Conservation (phyloP, 2,329 filamentous ascomycete species). For the Exophiala xenobiotica region DNA sequence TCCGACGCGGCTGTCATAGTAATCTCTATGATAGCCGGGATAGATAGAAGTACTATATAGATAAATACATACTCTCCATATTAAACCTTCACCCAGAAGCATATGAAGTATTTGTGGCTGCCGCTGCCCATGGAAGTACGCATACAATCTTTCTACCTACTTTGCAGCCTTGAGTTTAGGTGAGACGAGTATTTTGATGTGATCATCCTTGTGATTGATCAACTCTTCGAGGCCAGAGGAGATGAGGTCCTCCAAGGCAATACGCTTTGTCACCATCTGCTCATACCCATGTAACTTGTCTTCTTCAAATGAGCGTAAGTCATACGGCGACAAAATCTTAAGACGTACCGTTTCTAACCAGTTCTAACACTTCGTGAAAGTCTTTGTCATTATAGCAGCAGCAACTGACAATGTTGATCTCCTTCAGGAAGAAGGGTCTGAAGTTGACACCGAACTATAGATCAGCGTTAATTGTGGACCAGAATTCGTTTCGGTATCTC, state of each 20-base stretch:
- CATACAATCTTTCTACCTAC: background rate
- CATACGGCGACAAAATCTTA: conserved; percentile 1
- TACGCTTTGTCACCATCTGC: conserved; percentile 36
- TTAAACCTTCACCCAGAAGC: background rate
- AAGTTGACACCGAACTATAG: conserved; percentile 33
- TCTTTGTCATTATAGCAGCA: conserved; percentile 36
- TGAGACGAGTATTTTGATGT: conserved; percentile 38
- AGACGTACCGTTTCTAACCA: conserved; percentile 33
- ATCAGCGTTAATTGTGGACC: background rate
- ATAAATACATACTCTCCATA: no score
- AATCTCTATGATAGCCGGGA: no score
- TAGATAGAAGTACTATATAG: no score
- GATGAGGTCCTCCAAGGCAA: conserved; percentile 35
- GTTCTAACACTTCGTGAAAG: conserved; percentile 36
- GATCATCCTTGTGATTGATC: conserved; percentile 35
- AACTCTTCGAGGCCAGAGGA: conserved; percentile 36
- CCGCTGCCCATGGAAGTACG: background rate
- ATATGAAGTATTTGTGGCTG: background rate
- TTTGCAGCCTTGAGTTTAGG: conserved; percentile 1
- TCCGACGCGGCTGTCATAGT: no score
- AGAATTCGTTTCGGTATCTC: conserved; percentile 6
- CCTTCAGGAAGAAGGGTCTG: conserved; percentile 32
- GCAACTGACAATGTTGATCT: conserved; percentile 33
- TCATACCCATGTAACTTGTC: conserved; percentile 28
- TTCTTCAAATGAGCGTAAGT: background rate